phyloP scores from a whole-genome alignment of 345 rosid genomes.

The Clausena lansium region DNA sequence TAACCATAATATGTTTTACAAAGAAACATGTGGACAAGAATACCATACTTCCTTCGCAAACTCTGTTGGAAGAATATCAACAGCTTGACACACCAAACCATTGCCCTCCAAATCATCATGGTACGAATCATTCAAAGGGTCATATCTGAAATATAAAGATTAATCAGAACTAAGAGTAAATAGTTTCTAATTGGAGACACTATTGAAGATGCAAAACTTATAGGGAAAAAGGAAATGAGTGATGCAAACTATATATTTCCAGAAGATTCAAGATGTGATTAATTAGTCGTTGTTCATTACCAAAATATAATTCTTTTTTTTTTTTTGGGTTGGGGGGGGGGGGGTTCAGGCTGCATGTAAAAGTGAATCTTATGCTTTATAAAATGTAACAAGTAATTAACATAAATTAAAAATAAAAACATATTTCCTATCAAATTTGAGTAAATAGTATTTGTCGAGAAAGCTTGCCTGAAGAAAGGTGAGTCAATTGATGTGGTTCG shows the following conservation, averaged over 20 bases:
- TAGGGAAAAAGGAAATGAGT: not conserved
- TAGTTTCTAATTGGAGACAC: not conserved
- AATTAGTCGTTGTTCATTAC: not conserved
- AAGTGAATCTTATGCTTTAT: not conserved
- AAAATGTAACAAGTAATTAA: not conserved
- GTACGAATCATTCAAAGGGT: constrained; percentile 56
- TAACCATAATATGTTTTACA: not conserved
- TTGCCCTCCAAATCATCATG: constrained; percentile 78
- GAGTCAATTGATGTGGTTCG: constrained; percentile 70
- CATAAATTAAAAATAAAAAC: not conserved
- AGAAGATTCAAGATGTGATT: not conserved
- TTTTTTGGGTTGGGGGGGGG: too few relatives aligned
- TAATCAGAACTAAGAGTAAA: not conserved
- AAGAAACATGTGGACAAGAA: constrained; percentile 11
- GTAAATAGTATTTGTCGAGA: not conserved
- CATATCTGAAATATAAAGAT: constrained; percentile 44
- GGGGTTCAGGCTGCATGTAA: not conserved
- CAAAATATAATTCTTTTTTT: not conserved
- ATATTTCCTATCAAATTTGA: not conserved
- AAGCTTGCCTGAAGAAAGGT: constrained; percentile 75
- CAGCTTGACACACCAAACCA: constrained; percentile 73
- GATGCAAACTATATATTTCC: not conserved
- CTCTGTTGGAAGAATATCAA: constrained; percentile 92
- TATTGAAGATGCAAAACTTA: not conserved
- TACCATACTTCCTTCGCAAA: constrained; percentile 86